phyloP scores from a whole-genome alignment of 345 rosid genomes.

The Anacardium occidentale region DNA sequence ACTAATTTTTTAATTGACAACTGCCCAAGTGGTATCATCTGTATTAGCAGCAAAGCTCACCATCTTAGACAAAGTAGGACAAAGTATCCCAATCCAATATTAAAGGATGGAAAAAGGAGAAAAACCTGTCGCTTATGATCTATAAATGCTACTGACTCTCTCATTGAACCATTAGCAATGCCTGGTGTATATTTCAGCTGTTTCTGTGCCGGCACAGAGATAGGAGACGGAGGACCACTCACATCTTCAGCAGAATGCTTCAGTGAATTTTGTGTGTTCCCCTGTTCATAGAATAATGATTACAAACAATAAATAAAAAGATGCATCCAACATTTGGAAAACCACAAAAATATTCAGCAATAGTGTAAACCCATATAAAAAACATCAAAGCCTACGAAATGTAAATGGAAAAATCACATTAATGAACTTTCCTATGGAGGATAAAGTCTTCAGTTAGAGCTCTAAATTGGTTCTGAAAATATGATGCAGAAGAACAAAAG shows the following conservation, averaged over 20 bases:
- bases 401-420: not conserved
- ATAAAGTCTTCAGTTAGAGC: not conserved
- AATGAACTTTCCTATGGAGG: not conserved
- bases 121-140: slow-evolving; percentile 71
- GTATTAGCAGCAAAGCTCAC: slow-evolving; percentile 26
- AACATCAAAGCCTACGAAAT: not conserved
- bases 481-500: slow-evolving; percentile 4
- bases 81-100: not conserved
- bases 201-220: slow-evolving; percentile 83
- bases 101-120: slow-evolving; percentile 14
- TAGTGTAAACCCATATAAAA: not conserved
- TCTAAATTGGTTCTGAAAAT: slow-evolving; percentile 4
- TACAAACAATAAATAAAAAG: not conserved
- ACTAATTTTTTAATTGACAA: slow-evolving; percentile 67
- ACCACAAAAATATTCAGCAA: not conserved
- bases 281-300: slow-evolving; percentile 35
- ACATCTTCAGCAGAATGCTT: slow-evolving; percentile 61
- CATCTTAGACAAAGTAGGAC: slow-evolving; percentile 21
- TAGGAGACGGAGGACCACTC: slow-evolving; percentile 61
- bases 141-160: slow-evolving; percentile 59
- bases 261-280: slow-evolving; percentile 56
- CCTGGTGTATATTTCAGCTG: slow-evolving; percentile 92
- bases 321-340: not conserved
- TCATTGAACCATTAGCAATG: slow-evolving; percentile 63
- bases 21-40: slow-evolving; percentile 93